Evolutionary conservation across 768 basidiomycete genomes (phyloP).

Genomic region (Tubosaeta sp.): DNA sequence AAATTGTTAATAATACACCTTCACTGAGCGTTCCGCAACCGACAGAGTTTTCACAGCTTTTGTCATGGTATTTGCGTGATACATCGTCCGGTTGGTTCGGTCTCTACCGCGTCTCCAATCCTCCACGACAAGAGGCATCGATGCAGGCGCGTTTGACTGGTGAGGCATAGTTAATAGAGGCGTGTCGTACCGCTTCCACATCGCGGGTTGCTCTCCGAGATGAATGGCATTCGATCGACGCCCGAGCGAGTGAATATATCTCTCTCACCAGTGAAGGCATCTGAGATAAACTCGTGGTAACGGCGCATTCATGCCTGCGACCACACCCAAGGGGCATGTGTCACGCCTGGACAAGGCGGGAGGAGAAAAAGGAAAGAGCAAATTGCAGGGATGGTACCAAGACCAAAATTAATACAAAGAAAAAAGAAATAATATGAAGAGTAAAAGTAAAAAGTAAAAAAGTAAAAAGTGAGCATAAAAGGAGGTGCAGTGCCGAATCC

Average conservation of each 20-base stretch:
- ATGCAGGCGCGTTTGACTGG: not conserved
- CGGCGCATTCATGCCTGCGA: conserved; percentile 22
- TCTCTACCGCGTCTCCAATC: not conserved
- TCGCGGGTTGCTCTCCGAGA: conserved; percentile 15
- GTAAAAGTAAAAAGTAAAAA: not conserved
- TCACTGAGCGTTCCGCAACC: conserved; percentile 4
- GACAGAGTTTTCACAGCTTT: not conserved
- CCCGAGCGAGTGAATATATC: conserved; percentile 2
- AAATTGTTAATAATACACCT: conserved; percentile 10
- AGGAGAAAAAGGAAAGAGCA: conserved; percentile 5
- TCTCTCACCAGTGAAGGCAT: conserved; percentile 18
- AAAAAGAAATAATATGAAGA: not conserved
- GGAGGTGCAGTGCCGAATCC: conserved; percentile 16
- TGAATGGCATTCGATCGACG: conserved; percentile 27
- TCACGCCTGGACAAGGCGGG: conserved; percentile 10
- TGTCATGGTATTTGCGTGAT: conserved; percentile 15
- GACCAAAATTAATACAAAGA: not conserved
- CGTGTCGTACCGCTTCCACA: conserved; percentile 5
- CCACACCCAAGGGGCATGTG: conserved; percentile 24
- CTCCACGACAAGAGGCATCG: not conserved
- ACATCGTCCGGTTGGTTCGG: not conserved
- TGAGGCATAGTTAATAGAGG: not conserved
- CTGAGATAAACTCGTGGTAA: conserved; percentile 30
- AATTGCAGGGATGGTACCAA: not conserved
- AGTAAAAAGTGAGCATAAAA: conserved; percentile 3